Evolutionary conservation across 202 grass and related monocot genomes (phyloP).

Genomic region (Hordeum pubiflorum): DNA sequence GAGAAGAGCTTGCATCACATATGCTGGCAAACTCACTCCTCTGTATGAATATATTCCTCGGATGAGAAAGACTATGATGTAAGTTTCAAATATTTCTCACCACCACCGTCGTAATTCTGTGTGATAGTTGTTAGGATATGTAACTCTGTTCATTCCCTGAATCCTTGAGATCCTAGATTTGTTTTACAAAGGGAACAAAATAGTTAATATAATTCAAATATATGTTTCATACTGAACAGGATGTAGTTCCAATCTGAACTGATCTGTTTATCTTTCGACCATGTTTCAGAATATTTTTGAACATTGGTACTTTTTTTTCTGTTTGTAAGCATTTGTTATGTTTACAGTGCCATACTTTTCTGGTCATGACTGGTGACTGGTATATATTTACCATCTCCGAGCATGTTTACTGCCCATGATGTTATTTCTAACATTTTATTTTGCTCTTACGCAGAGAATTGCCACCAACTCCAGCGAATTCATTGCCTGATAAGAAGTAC

Average conservation of each 20-base stretch:
- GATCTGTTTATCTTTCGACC: not conserved
- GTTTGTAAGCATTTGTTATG: not conserved
- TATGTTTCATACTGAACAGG: not conserved
- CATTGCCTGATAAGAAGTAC: constrained; percentile 62
- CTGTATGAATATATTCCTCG: constrained; percentile 86
- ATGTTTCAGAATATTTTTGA: not conserved
- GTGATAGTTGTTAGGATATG: not conserved
- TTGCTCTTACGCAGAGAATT: constrained; percentile 57
- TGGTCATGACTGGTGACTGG: not conserved
- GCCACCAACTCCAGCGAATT: constrained; percentile 40
- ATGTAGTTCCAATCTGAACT: not conserved
- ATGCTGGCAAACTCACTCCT: constrained; percentile 70
- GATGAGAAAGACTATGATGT: constrained; percentile 86
- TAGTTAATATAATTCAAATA: not conserved
- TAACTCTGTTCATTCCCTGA: not conserved
- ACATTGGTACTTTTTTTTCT: not conserved
- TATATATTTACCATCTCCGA: not conserved
- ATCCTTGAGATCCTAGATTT: not conserved
- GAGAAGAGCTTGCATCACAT: constrained; percentile 79
- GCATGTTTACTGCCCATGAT: constrained; percentile 1
- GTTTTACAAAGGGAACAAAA: not conserved
- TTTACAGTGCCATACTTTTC: not conserved
- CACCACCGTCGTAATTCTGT: not conserved
- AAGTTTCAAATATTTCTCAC: constrained; percentile 37
- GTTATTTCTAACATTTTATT: constrained; percentile 4